Conservation (phyloP, 2,329 filamentous ascomycete genomes). For the Penicillium sp. region DNA sequence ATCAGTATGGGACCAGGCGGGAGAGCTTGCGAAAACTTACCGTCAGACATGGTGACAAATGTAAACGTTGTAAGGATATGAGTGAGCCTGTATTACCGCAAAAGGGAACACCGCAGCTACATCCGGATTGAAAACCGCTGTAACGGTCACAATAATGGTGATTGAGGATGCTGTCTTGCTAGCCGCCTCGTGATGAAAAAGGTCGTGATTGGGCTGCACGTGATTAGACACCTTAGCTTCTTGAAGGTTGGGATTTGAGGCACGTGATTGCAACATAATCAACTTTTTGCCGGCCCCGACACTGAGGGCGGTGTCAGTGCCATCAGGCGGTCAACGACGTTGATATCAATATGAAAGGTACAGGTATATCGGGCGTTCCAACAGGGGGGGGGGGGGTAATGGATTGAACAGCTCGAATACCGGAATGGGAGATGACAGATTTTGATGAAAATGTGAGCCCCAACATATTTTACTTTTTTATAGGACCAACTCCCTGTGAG, state of each 20-base stretch:
- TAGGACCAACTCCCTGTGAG: neutral
- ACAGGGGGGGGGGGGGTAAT: neutral
- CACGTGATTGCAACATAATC: neutral
- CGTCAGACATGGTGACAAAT: conserved; percentile 44
- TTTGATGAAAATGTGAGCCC: neutral
- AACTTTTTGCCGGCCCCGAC: too few relatives aligned
- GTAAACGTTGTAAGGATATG: conserved; percentile 24
- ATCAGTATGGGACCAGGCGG: conserved; percentile 24
- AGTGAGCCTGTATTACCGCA: conserved; percentile 28
- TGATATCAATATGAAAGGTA: too few relatives aligned
- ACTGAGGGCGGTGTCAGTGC: too few relatives aligned
- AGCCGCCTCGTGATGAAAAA: conserved; percentile 26
- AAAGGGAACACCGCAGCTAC: conserved; percentile 31
- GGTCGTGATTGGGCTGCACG: conserved; percentile 11
- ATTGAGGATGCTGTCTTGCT: conserved; percentile 17
- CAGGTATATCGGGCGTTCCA: too few relatives aligned
- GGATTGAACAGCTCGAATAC: too few relatives aligned
- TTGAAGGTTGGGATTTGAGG: neutral
- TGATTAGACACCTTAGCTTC: neutral
- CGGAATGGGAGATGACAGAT: neutral
- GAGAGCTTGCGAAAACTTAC: conserved; percentile 30
- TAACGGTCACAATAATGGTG: conserved; percentile 28
- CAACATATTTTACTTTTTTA: neutral
- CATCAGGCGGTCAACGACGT: too few relatives aligned
- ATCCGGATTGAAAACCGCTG: conserved; percentile 36